Percentiles rank a stretch among this genome's conserved stretches.
These are phyloP conservation scores for Syzygium oleosum DNA, from an alignment of 345 rosid species.

Conservation along the genomic window DNA sequence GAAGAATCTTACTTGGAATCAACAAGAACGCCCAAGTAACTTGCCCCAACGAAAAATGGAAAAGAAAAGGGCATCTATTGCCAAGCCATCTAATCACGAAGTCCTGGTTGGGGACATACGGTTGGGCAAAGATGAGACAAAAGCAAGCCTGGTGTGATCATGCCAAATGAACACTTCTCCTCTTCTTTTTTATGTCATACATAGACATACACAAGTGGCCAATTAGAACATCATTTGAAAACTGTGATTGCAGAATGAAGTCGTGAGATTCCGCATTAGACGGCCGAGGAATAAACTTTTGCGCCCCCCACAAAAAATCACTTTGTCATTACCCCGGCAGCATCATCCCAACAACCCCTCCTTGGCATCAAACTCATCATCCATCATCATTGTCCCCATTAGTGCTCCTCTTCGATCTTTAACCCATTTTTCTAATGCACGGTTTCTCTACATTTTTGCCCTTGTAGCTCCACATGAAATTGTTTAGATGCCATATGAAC, in stretches of 20 bases:
- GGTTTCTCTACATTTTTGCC: not conserved
- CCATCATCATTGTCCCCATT: constrained; percentile 1
- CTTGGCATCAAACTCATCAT: constrained; percentile 26
- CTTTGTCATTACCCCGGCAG: constrained; percentile 30
- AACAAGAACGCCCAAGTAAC: not conserved
- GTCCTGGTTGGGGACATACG: not conserved
- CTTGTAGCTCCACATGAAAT: not conserved
- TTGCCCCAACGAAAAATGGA: not conserved
- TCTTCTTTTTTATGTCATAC: not conserved
- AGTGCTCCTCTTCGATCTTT: not conserved
- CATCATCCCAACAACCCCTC: constrained; percentile 16
- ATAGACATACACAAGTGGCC: not conserved
- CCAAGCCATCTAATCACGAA: not conserved
- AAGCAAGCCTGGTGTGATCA: not conserved
- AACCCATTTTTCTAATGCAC: not conserved
- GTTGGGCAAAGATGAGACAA: not conserved
- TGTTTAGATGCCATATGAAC: not conserved
- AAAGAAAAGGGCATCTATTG: not conserved
- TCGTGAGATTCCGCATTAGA: constrained; percentile 24
- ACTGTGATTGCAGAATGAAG: constrained; percentile 1
- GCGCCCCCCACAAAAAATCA: not conserved
- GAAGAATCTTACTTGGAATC: not conserved
- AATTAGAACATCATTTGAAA: not conserved
- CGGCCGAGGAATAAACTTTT: not conserved
- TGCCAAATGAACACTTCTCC: not conserved